These are phyloP conservation scores for Starmerella etchellsii DNA, from an alignment of 805 yeast species.

Conservation along the genomic window DNA sequence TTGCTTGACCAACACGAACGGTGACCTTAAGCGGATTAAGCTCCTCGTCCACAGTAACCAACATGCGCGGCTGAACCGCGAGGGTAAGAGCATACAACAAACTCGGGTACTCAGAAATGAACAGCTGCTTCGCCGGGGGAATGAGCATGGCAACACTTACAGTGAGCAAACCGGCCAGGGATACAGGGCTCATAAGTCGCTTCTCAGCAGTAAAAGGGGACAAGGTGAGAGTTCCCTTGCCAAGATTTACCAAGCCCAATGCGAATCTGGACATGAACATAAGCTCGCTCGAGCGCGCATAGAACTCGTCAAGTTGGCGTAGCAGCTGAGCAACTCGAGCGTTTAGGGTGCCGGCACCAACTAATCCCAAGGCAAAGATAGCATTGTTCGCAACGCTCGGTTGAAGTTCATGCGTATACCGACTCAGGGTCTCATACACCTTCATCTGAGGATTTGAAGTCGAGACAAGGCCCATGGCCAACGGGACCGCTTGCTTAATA, in stretches of 20 bases:
- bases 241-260: conserved; percentile 87
- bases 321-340: conserved; percentile 93
- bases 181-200: conserved; percentile 71
- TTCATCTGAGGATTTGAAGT: conserved; percentile 93
- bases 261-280: conserved; percentile 87
- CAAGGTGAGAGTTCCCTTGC: conserved; percentile 87
- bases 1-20: conserved; percentile 98
- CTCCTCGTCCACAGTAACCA: conserved; percentile 82
- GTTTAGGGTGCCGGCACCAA: conserved; percentile 97
- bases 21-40: conserved; percentile 87
- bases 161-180: conserved; percentile 80
- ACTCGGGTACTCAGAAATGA: conserved; percentile 61
- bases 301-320: conserved; percentile 88
- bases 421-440: conserved; percentile 87
- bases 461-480: conserved; percentile 94
- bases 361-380: conserved; percentile 91
- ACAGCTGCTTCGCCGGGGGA: conserved; percentile 53
- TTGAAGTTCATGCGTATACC: conserved; percentile 93
- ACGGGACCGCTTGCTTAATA: conserved; percentile 86
- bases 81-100: conserved; percentile 75
- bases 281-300: conserved; percentile 78
- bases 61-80: conserved; percentile 84
- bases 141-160: conserved; percentile 72
- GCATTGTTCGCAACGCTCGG: conserved; percentile 89
- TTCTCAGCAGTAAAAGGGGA: conserved; percentile 86